Percentiles rank a stretch among this genome's conserved stretches.
Conservation (phyloP, 2,329 filamentous ascomycete species). For the Arthrinium phaeospermum region DNA sequence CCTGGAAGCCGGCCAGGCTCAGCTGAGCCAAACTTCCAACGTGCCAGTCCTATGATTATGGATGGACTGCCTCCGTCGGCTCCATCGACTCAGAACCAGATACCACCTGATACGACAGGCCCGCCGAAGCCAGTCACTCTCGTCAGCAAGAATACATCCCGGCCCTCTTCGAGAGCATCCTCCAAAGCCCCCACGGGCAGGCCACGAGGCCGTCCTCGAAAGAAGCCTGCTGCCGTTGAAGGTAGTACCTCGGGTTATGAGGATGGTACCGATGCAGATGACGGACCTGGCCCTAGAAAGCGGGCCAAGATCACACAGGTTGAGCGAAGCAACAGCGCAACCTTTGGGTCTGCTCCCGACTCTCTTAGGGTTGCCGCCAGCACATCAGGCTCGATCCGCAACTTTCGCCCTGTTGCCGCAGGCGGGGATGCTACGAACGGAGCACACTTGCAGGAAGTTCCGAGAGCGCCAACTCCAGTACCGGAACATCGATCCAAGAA, state of each 20-base stretch:
- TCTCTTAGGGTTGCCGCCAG: conserved; percentile 90
- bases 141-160: not conserved
- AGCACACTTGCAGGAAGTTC: conserved; percentile 71
- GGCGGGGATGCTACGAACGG: conserved; percentile 49
- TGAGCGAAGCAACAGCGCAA: conserved; percentile 72
- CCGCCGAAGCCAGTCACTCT: not conserved
- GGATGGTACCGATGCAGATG: conserved; percentile 66
- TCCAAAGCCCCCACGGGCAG: conserved; percentile 58
- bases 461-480: conserved; percentile 78
- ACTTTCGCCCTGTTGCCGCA: conserved; percentile 74
- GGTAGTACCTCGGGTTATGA: conserved; percentile 80
- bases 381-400: conserved; percentile 85
- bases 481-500: conserved; percentile 53
- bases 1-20: conserved; percentile 31
- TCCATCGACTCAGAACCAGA: conserved; percentile 12
- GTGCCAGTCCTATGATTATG: not conserved
- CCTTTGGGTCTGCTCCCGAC: conserved; percentile 75
- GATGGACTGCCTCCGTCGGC: conserved; percentile 26
- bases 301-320: conserved; percentile 78
- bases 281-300: conserved; percentile 68
- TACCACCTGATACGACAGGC: not conserved
- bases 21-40: conserved; percentile 28
- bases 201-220: conserved; percentile 61
- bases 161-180: conserved; percentile 64
- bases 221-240: conserved; percentile 52